These are phyloP conservation scores for Gaertneriomyces semiglobifer DNA, from an alignment of 192 early-diverging fungal species.

Conservation along the genomic window DNA sequence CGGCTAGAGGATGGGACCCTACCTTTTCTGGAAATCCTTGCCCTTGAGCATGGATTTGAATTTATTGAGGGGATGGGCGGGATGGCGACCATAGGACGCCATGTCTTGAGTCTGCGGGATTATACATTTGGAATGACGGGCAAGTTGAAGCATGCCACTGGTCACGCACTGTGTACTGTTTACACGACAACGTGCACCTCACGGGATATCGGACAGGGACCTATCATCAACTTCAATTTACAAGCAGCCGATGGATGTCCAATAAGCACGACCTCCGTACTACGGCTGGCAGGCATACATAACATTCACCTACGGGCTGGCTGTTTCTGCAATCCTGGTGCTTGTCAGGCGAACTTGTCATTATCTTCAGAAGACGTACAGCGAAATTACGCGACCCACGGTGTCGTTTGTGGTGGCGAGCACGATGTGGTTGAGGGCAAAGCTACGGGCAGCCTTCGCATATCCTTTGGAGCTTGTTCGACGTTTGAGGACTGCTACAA, in stretches of 20 bases:
- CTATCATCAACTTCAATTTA: constrained; percentile 71
- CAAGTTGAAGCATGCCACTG: constrained; percentile 53
- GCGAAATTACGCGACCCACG: constrained; percentile 29
- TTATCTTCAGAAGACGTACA: constrained; percentile 38
- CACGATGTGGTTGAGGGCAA: constrained; percentile 67
- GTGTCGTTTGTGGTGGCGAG: constrained; percentile 72
- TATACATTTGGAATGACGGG: constrained; percentile 44
- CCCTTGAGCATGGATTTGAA: constrained; percentile 67
- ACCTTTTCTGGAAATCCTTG: constrained; percentile 70
- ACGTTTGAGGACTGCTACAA: constrained; percentile 56
- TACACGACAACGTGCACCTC: not conserved
- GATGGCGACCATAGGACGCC: constrained; percentile 32
- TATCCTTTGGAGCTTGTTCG: constrained; percentile 75
- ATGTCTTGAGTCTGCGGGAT: constrained; percentile 47
- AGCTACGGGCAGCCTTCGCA: constrained; percentile 67
- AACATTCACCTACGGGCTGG: constrained; percentile 70
- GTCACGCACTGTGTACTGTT: constrained; percentile 39
- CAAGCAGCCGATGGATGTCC: constrained; percentile 47
- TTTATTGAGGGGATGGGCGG: constrained; percentile 40
- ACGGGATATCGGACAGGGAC: constrained; percentile 39
- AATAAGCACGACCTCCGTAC: constrained; percentile 66
- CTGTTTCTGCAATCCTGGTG: constrained; percentile 80
- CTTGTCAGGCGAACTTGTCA: constrained; percentile 62
- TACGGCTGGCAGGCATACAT: constrained; percentile 60
- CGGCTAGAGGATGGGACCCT: constrained; percentile 74